Evolutionary conservation across 208 protist genomes (phyloP).

Genomic region (Trypanosoma melophagium): DNA sequence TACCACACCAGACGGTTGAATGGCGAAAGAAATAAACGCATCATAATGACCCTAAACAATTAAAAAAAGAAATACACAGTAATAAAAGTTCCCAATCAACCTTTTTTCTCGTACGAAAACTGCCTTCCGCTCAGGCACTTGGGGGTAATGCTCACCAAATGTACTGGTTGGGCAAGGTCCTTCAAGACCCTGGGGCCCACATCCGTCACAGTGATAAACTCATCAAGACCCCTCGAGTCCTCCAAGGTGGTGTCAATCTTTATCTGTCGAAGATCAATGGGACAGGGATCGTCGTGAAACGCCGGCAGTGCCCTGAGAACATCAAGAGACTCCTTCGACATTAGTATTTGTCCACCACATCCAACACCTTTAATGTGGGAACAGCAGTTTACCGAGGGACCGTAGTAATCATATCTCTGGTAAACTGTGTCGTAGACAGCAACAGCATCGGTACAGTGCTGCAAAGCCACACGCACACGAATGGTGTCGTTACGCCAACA

Average conservation of each 20-base stretch:
- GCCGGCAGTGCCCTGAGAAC: slow-evolving; percentile 50
- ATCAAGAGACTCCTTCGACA: slow-evolving; percentile 66
- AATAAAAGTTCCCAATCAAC: background rate
- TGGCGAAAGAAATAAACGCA: no score
- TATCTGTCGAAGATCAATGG: slow-evolving; percentile 38
- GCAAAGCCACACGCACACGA: slow-evolving; percentile 68
- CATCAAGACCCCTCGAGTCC: slow-evolving; percentile 42
- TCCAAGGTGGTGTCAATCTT: slow-evolving; percentile 36
- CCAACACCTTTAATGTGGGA: slow-evolving; percentile 68
- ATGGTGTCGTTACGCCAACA: slow-evolving; percentile 44
- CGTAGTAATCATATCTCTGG: slow-evolving; percentile 88
- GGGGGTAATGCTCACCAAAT: slow-evolving; percentile 68
- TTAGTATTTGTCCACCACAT: slow-evolving; percentile 82
- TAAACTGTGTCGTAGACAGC: slow-evolving; percentile 66
- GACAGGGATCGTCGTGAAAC: slow-evolving; percentile 61
- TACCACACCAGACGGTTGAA: no score
- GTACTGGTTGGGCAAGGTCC: slow-evolving; percentile 51
- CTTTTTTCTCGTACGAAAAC: slow-evolving; percentile 49
- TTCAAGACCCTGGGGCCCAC: slow-evolving; percentile 45
- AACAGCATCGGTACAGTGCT: slow-evolving; percentile 71
- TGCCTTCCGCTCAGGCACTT: slow-evolving; percentile 50
- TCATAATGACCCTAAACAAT: no score
- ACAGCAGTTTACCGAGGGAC: slow-evolving; percentile 85
- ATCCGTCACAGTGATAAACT: slow-evolving; percentile 62
- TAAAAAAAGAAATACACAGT: slow-evolving; percentile 21